Conservation (phyloP, 1,139 yeast species). For the Geotrichum bryndzae region DNA sequence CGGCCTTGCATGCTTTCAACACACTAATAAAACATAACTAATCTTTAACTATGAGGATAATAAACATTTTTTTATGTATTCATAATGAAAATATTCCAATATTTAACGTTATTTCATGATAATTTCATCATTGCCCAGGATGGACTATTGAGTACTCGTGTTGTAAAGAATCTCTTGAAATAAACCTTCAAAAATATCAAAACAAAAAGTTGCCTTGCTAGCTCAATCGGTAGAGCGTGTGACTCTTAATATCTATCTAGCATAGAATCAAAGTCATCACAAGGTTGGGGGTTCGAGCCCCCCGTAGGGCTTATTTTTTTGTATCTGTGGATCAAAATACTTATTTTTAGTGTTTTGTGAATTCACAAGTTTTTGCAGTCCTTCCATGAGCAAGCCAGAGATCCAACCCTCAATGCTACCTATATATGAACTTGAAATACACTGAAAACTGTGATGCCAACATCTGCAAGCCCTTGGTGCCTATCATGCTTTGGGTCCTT, state of each 20-base stretch:
- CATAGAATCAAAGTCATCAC: constrained; percentile 2
- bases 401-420: neutral
- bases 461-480: too few relatives aligned
- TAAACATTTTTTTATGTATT: too few relatives aligned
- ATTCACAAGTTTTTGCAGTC: neutral
- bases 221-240: constrained; percentile 15
- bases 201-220: constrained; percentile 6
- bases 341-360: neutral
- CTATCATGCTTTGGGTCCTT: neutral
- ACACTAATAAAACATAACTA: too few relatives aligned
- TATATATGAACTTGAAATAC: neutral
- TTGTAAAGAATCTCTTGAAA: too few relatives aligned
- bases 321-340: neutral
- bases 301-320: constrained; percentile 10
- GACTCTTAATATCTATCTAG: constrained; percentile 2
- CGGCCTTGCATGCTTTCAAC: too few relatives aligned
- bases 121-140: too few relatives aligned
- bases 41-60: too few relatives aligned
- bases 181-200: neutral
- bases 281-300: constrained; percentile 15
- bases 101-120: too few relatives aligned
- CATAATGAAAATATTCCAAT: too few relatives aligned
- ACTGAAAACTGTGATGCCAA: too few relatives aligned
- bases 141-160: too few relatives aligned
- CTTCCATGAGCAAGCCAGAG: neutral